These are phyloP conservation scores for Naganishia kalamii DNA, from an alignment of 768 basidiomycete genomes.

Conservation along the genomic window DNA sequence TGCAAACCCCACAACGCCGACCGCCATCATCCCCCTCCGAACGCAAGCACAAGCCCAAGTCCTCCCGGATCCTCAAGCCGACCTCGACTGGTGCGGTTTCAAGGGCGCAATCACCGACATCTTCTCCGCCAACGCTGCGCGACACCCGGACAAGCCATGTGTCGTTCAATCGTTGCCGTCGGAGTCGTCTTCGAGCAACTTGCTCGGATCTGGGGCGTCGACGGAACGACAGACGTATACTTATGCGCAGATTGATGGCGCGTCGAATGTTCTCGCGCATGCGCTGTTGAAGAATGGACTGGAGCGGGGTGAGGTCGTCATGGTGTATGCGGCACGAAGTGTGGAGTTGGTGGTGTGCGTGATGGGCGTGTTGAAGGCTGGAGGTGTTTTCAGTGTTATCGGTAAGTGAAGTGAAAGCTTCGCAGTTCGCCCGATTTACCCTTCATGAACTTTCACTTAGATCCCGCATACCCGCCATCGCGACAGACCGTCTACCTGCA, in stretches of 20 bases:
- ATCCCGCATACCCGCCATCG: slow-evolving; percentile 91
- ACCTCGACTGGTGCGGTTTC: slow-evolving; percentile 95
- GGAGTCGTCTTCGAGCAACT: background rate
- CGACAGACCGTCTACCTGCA: slow-evolving; percentile 87
- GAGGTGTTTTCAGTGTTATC: slow-evolving; percentile 94
- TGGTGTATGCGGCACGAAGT: slow-evolving; percentile 93
- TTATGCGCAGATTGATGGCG: slow-evolving; percentile 72
- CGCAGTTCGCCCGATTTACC: background rate
- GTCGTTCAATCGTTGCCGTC: slow-evolving; percentile 71
- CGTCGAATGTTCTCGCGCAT: slow-evolving; percentile 84
- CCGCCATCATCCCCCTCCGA: slow-evolving; percentile 68
- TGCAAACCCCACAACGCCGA: slow-evolving; percentile 54
- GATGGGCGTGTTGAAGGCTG: slow-evolving; percentile 91
- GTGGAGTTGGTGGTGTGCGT: slow-evolving; percentile 96
- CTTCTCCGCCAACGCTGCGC: slow-evolving; percentile 77
- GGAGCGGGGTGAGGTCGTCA: slow-evolving; percentile 89
- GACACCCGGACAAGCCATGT: slow-evolving; percentile 74
- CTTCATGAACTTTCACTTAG: slow-evolving; percentile 48
- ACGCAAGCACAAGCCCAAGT: slow-evolving; percentile 62
- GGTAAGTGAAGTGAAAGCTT: slow-evolving; percentile 51
- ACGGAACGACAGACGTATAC: slow-evolving; percentile 56
- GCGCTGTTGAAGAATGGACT: slow-evolving; percentile 78
- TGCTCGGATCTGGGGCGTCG: slow-evolving; percentile 11
- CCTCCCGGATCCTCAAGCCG: slow-evolving; percentile 75
- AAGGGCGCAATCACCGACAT: slow-evolving; percentile 95